Base-by-base conservation (phyloP, 345 rosid genomes). In the Boechera retrofracta region DNA sequence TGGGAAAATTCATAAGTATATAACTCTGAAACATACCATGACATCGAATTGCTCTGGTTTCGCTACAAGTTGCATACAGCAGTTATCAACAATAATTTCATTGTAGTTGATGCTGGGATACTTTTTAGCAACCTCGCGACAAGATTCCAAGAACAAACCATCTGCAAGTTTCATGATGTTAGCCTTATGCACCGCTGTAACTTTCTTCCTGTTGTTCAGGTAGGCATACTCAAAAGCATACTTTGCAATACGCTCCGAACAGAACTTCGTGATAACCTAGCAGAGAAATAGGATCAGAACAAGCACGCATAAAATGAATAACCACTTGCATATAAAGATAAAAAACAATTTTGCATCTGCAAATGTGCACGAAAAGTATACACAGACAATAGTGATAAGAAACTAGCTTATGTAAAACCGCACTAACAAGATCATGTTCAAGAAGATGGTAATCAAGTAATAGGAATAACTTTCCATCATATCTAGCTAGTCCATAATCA, bases 161-260 rank as follows among this genome's bases (percentile, higher is more conserved):
- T 96, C 99, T 12, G 99, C 99, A 38, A 95, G 97, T 85, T 95
- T 95, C 99, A 95, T 95, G 32, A 92, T 95, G 76, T 95, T 95
- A 48, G 99, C 99, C 81, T 95, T 95, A 76, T 92, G 99, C 64
- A 95, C 96, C 8, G 99, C 98, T 59, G 91, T 91, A 72, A 92
- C 97, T 76, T 87, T 91, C 91, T 92, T 95, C 79, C 97, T 79
- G 80, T 91, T 95, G 91, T 95, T 95, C 60, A 95, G 79, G 84
- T 92, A 95, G 0, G 99, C 99, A 87, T 96, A 96, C 87, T 93
- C 98, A 58, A 96, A 96, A 0, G 99, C 99, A 75, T 96, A 96
- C 63, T 93, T 90, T 2, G 99, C 99, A 68, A 96, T 88, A 26
- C 99, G 91, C 82, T 96, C 98, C 0, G 99, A 96, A 44, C 98